Conservation (phyloP, 805 yeast species). For the Pichia cephalocereana region DNA sequence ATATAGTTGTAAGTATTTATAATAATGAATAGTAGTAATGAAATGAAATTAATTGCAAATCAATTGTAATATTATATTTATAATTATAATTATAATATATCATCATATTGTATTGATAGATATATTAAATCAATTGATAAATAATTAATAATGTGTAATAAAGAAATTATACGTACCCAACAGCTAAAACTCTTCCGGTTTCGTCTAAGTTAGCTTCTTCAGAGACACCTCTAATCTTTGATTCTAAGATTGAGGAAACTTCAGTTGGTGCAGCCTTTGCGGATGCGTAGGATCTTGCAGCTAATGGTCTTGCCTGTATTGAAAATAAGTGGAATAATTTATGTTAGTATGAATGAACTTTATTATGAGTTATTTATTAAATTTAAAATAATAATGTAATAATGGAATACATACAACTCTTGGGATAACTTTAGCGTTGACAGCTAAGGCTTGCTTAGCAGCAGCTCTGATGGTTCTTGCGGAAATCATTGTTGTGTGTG, state of each 20-base stretch:
- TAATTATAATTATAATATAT: no score
- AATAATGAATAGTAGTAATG: no score
- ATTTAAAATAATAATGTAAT: no score
- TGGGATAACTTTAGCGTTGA: conserved; percentile 38
- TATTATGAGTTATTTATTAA: no score
- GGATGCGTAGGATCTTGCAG: conserved; percentile 77
- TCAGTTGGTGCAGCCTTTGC: conserved; percentile 99
- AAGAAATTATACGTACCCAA: conserved; percentile 56
- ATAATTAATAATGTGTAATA: no score
- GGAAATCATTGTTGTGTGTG: conserved; percentile 53
- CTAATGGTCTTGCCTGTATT: conserved; percentile 60
- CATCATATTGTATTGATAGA: not conserved
- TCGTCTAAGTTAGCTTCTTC: conserved; percentile 96
- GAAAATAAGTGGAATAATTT: conserved; percentile 1
- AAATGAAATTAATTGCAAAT: no score
- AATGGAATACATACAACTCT: conserved; percentile 32
- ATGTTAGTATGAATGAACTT: conserved; percentile 10
- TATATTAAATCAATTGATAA: not conserved
- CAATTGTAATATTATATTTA: no score
- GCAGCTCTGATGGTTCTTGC: conserved; percentile 83
- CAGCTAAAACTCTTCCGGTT: conserved; percentile 98
- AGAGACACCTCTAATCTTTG: conserved; percentile 98
- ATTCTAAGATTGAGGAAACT: conserved; percentile 97
- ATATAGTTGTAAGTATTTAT: no score
- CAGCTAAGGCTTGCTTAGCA: conserved; percentile 64